Base-by-base conservation (phyloP, 345 rosid species). In the Brassica incana region DNA sequence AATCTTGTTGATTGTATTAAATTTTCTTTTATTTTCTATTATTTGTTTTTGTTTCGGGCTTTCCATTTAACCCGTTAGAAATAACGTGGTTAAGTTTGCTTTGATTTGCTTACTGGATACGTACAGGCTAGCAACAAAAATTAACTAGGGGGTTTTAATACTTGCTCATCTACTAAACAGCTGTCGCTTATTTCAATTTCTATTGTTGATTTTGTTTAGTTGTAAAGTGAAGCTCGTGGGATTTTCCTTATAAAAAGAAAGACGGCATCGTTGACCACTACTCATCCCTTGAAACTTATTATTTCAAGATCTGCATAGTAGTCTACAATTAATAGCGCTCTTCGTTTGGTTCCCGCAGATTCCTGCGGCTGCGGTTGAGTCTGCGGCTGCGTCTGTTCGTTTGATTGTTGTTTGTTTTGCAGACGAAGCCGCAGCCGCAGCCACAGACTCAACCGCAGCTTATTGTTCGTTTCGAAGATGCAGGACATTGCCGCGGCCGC, bases 71-170 rank as follows among this genome's bases (percentile, higher is more conserved):
- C 20, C 59, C 59, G 59, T 52, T 52, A 52, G 20, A 54, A 54
- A 54, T 6, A 54, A 54, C 61, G 61, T 54, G 61, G 61, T 54
- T 54, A 54, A 54, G 4, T 54, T 54, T 54, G 61, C 25, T 54
- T 54, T 54, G 61, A 54, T 54, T 54, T 54, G 61, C 61, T 15
- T 54, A 54, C 61, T 16, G 61, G 61, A 54, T 54, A 54, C 27
- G 58, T 75, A 75, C 78, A 75, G 78, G 40, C 78, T 54, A 54
- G 61, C 61, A 54, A 16, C 61, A 54, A 54, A 15, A 16, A 15
- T 54, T 54, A 54, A 54, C 61, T 54, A 54, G 25, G 25, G 10
- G 25, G 61, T 16, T 54, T 16, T 54, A 52, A 54, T 54, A 54
- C 61, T 54, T 54, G 61, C 10, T 54, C 6, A 15, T 54, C 59